Evolutionary conservation across 139 green algal species (phyloP), one percentile per base, ranked within the genome.

Genomic region (Protoeuglena noctilucae): DNA sequence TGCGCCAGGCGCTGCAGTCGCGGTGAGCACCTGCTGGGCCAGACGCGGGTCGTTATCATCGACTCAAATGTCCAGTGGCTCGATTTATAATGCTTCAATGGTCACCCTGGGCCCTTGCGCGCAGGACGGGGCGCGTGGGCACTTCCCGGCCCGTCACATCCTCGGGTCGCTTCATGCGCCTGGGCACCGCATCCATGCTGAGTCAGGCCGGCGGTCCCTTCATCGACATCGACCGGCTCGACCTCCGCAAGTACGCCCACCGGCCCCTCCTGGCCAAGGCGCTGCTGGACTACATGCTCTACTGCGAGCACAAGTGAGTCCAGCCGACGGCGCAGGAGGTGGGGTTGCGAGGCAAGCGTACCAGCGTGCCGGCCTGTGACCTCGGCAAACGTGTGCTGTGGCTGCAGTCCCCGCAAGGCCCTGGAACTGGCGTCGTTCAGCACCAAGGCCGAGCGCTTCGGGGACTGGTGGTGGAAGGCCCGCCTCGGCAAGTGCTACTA

Each of bases 391-490:
- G n/a, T n/a, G n/a, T n/a, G n/a, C n/a, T n/a, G n/a, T n/a, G n/a
- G n/a, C n/a, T n/a, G n/a, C n/a, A n/a, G n/a, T n/a, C 49, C 49
- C 5, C 28, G 29, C 17, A 55, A 29, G 49, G 49, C 49, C 24
- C 6, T 55, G 21, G 49, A 55, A 23, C 49, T 55, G 21, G 28
- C 24, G 21, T 30, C 49, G 6, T 23, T 40, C 21, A 22, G 5
- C 49, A 55, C 49, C 4, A 55, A 55, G 49, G 24, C 31, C 23
- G 9, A 24, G 31, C 34, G 60, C 43, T 70, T 52, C 41, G 29
- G 66, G 50, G 82, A 92, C 62, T 92, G 82, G 82, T 92, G 82
- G 82, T 92, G 82, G 82, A 82, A 86, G 63, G 68, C 72, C 30
- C 65, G 79, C 19, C 67, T 86, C 39, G 82, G 79, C 52, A 87